A percentile compares a stretch with the other conserved stretches of the same genome.
These are phyloP conservation scores for Rhizopogon vinicolor DNA, from an alignment of 768 basidiomycete species.

Conservation along the genomic window DNA sequence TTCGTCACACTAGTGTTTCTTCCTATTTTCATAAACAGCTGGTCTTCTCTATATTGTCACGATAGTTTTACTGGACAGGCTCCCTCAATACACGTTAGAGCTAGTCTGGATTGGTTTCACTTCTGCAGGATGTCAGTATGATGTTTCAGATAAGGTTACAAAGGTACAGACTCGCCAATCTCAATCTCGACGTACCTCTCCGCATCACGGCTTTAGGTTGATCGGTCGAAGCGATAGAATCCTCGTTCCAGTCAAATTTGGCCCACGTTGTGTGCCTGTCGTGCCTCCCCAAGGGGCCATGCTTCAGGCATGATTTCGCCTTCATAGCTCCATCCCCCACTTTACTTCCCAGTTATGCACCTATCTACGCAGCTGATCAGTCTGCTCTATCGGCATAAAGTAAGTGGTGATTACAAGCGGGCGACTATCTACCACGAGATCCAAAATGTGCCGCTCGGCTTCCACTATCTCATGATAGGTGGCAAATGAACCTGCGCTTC, in stretches of 20 bases:
- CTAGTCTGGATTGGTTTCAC: background rate
- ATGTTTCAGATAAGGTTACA: background rate
- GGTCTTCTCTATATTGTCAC: background rate
- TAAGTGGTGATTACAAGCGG: background rate
- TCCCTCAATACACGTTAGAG: background rate
- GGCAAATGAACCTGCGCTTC: too few species aligned
- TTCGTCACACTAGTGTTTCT: slow-evolving; percentile 12
- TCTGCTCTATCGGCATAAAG: background rate
- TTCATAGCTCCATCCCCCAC: background rate
- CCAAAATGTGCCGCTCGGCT: too few species aligned
- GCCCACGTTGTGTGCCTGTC: background rate
- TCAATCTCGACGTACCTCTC: background rate
- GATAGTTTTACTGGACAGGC: background rate
- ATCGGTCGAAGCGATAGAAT: background rate
- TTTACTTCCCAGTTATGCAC: background rate
- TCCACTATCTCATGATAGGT: too few species aligned
- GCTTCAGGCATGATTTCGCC: too few species aligned
- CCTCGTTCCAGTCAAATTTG: too few species aligned
- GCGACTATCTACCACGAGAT: background rate
- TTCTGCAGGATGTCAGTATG: background rate
- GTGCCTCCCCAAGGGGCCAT: background rate
- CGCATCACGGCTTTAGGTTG: background rate
- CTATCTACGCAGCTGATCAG: background rate
- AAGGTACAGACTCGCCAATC: background rate
- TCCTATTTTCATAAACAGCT: slow-evolving; percentile 14